Conservation (phyloP, 2,329 filamentous ascomycete species). For the Exophiala sp. region DNA sequence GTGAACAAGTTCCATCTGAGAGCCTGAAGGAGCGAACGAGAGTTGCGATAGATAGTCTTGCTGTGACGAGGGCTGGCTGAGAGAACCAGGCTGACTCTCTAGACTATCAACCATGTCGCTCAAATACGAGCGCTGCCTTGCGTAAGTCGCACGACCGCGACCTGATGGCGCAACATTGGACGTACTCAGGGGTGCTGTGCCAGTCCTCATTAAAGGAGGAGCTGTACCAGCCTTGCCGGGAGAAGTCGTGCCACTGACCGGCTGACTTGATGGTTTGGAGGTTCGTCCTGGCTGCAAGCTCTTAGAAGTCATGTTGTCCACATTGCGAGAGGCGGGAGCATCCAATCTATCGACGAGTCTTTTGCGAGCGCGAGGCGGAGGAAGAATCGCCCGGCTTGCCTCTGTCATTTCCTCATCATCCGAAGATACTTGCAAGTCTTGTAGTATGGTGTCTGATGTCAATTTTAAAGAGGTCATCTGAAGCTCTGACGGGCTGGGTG, state of each 20-base stretch:
- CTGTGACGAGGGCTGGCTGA: conserved; percentile 22
- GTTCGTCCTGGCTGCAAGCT: not conserved
- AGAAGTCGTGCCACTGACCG: not conserved
- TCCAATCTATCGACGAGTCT: conserved; percentile 25
- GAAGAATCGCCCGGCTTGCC: not conserved
- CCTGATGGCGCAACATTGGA: conserved; percentile 2
- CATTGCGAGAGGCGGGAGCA: conserved; percentile 13
- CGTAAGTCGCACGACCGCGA: conserved; percentile 46
- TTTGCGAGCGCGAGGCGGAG: conserved; percentile 8
- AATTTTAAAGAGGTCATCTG: conserved; percentile 22
- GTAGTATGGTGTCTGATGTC: conserved; percentile 15
- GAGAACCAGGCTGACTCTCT: conserved; percentile 11
- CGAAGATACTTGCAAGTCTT: conserved; percentile 6
- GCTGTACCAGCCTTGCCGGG: not conserved
- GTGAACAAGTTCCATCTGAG: conserved; percentile 24
- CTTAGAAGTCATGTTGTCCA: not conserved
- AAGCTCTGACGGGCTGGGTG: conserved; percentile 22
- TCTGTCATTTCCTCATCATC: conserved; percentile 18
- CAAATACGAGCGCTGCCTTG: conserved; percentile 54
- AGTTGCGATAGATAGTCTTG: conserved; percentile 10
- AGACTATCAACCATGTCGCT: conserved; percentile 43
- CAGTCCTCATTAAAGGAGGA: not conserved
- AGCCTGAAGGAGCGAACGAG: conserved; percentile 12
- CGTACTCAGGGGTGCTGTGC: conserved; percentile 4
- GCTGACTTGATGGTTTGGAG: conserved; percentile 3